Conservation (phyloP, 2,329 filamentous ascomycete genomes). For the Penicillium sp. region DNA sequence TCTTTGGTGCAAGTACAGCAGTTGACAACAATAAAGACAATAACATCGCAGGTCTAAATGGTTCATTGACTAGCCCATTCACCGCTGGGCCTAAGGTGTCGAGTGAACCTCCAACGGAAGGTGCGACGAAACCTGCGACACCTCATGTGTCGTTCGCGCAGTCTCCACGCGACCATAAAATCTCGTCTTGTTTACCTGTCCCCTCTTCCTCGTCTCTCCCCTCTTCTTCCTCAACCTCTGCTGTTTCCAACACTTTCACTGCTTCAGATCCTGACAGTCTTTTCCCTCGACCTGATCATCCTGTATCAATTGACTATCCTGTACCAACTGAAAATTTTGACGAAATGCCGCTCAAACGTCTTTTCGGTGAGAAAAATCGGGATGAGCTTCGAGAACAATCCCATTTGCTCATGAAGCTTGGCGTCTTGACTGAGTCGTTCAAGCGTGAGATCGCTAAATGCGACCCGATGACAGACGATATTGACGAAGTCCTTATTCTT, state of each 20-base stretch:
- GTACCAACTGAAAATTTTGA: not conserved
- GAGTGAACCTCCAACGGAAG: not conserved
- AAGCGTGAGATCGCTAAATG: conserved; percentile 31
- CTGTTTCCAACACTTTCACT: conserved; percentile 1
- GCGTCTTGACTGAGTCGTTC: conserved; percentile 37
- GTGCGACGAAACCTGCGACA: not conserved
- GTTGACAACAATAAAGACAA: not conserved
- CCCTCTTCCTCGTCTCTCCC: not conserved
- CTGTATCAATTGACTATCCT: conserved; percentile 2
- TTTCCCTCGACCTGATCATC: conserved; percentile 1
- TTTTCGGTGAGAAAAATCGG: not conserved
- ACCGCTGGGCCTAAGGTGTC: not conserved
- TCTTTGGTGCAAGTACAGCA: not conserved
- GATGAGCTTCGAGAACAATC: not conserved
- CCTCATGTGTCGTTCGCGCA: not conserved
- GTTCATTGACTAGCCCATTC: not conserved
- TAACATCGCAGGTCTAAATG: not conserved
- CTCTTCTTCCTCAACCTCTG: conserved; percentile 1
- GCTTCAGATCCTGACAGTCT: conserved; percentile 8
- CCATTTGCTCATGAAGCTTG: conserved; percentile 29
- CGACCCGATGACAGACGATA: conserved; percentile 33
- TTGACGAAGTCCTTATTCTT: conserved; percentile 37
- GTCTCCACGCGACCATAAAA: not conserved
- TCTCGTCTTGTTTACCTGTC: not conserved
- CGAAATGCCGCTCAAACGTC: conserved; percentile 1